These are phyloP conservation scores for Sarocladium brachiariae DNA, from an alignment of 2,329 filamentous ascomycete genomes.

Conservation along the genomic window DNA sequence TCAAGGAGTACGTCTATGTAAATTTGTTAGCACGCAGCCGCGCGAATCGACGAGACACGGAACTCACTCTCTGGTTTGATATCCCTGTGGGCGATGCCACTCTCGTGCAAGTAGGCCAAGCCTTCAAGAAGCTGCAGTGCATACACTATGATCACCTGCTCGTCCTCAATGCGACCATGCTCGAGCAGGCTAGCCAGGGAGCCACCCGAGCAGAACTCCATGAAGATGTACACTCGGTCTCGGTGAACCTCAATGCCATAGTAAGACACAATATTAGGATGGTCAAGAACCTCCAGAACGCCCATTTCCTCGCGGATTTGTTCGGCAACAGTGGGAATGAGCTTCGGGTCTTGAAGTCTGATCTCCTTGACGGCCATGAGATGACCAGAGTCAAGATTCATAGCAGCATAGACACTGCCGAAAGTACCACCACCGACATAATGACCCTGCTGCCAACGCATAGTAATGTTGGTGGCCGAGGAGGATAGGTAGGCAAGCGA, in stretches of 20 bases:
- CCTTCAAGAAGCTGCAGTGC: slow-evolving; percentile 90
- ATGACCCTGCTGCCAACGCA: slow-evolving; percentile 98
- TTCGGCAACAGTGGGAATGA: slow-evolving; percentile 87
- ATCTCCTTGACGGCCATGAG: slow-evolving; percentile 99
- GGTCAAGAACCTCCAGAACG: slow-evolving; percentile 88
- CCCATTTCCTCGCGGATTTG: slow-evolving; percentile 98
- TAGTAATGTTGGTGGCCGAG: slow-evolving; percentile 87
- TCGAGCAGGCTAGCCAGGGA: slow-evolving; percentile 85
- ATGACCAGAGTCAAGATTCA: slow-evolving; percentile 93
- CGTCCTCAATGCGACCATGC: slow-evolving; percentile 94
- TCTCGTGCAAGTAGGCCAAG: slow-evolving; percentile 85
- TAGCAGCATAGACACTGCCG: slow-evolving; percentile 92
- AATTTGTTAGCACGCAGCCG: slow-evolving; percentile 16
- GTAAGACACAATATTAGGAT: slow-evolving; percentile 96
- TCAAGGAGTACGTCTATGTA: slow-evolving; percentile 80
- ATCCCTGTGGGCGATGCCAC: slow-evolving; percentile 88
- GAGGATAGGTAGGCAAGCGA: slow-evolving; percentile 91
- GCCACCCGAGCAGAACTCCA: slow-evolving; percentile 97
- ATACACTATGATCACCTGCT: slow-evolving; percentile 96
- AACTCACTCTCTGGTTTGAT: slow-evolving; percentile 92
- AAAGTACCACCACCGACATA: slow-evolving; percentile 97
- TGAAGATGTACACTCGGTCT: slow-evolving; percentile 99
- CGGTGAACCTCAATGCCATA: slow-evolving; percentile 97
- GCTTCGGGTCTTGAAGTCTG: slow-evolving; percentile 87
- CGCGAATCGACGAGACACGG: background rate